Evolutionary conservation across 805 yeast species (phyloP).

Genomic region (Teunomyces pallodes): DNA sequence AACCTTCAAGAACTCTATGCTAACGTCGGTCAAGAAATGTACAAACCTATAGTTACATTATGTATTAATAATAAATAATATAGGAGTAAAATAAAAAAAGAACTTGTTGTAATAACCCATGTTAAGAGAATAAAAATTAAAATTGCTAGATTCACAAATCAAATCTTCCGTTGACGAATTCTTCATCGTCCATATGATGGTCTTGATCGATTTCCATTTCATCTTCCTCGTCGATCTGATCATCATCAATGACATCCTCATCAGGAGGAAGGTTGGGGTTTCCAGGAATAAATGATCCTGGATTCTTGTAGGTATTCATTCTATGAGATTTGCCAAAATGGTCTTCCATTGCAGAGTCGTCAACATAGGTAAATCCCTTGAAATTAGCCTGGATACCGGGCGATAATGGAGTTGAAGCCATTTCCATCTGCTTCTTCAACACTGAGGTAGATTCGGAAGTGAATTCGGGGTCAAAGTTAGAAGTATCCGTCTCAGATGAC

Average conservation of each 20-base stretch:
- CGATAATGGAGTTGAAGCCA: slow-evolving; percentile 77
- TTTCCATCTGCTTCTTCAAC: slow-evolving; percentile 62
- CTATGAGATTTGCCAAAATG: slow-evolving; percentile 52
- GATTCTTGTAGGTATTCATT: slow-evolving; percentile 37
- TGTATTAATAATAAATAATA: not conserved
- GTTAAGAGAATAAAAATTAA: slow-evolving; percentile 1
- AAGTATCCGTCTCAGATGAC: slow-evolving; percentile 86
- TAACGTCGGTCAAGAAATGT: no score
- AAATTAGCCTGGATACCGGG: slow-evolving; percentile 96
- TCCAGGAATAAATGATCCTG: slow-evolving; percentile 76
- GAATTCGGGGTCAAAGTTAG: slow-evolving; percentile 97
- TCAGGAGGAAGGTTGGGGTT: slow-evolving; percentile 79
- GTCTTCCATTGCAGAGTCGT: slow-evolving; percentile 89
- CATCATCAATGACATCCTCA: slow-evolving; percentile 79
- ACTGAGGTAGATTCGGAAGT: slow-evolving; percentile 87
- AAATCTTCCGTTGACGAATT: slow-evolving; percentile 85
- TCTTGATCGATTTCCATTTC: slow-evolving; percentile 53
- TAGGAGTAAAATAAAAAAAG: not conserved
- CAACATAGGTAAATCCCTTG: slow-evolving; percentile 95
- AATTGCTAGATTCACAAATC: slow-evolving; percentile 52
- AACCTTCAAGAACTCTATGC: no score
- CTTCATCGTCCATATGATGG: slow-evolving; percentile 68
- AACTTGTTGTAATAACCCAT: slow-evolving; percentile 1
- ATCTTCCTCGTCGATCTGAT: slow-evolving; percentile 47
- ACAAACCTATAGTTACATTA: not conserved